Evolutionary conservation across 805 yeast genomes (phyloP).

Genomic region (Isabelozyma pseudorhagii): DNA sequence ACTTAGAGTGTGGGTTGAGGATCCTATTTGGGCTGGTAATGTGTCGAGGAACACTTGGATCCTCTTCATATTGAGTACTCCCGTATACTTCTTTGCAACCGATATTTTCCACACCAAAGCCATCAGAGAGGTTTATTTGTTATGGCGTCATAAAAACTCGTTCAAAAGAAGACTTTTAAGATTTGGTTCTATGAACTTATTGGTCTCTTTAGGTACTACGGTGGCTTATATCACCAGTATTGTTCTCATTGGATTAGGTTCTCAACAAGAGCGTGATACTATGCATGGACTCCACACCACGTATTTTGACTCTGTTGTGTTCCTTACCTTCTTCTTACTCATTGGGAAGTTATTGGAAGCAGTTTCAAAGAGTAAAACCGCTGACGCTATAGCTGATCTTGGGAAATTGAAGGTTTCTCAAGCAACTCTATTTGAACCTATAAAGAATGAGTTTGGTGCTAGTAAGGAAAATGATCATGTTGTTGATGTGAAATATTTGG

Average conservation of each 20-base stretch:
- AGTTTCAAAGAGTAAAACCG: slow-evolving; percentile 63
- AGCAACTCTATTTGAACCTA: slow-evolving; percentile 42
- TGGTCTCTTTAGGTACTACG: slow-evolving; percentile 71
- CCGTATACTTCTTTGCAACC: slow-evolving; percentile 72
- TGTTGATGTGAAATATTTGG: slow-evolving; percentile 44
- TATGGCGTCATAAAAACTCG: slow-evolving; percentile 56
- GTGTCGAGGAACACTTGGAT: slow-evolving; percentile 65
- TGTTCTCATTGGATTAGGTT: slow-evolving; percentile 48
- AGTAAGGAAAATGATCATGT: slow-evolving; percentile 20
- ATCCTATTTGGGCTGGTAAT: slow-evolving; percentile 61
- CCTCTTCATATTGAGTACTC: slow-evolving; percentile 61
- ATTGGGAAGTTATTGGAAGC: slow-evolving; percentile 70
- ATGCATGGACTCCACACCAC: slow-evolving; percentile 54
- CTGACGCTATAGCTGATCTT: slow-evolving; percentile 57
- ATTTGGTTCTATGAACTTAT: slow-evolving; percentile 76
- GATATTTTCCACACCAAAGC: slow-evolving; percentile 72
- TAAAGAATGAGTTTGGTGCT: slow-evolving; percentile 6
- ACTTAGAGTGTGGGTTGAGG: slow-evolving; percentile 53
- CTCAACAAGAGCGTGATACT: slow-evolving; percentile 21
- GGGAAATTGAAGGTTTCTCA: slow-evolving; percentile 47
- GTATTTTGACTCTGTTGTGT: slow-evolving; percentile 77
- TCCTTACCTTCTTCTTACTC: slow-evolving; percentile 65
- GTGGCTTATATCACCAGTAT: slow-evolving; percentile 71
- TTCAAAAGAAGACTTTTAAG: slow-evolving; percentile 56
- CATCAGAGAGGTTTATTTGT: slow-evolving; percentile 49